phyloP scores from a whole-genome alignment of 306 rosid genomes.

The Datisca glomerata region DNA sequence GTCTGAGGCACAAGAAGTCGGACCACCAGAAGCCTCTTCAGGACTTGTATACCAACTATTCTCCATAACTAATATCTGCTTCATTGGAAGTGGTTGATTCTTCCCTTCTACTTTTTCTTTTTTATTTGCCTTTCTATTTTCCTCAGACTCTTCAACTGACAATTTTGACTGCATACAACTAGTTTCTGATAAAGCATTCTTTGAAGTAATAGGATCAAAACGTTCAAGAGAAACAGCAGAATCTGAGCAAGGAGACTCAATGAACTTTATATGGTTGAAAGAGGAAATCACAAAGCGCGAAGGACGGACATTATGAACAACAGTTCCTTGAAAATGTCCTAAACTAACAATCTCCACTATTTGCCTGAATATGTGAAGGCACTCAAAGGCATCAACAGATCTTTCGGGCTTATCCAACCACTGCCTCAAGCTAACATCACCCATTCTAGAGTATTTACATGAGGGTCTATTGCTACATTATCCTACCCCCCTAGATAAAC shows the following conservation, averaged over 20 bases:
- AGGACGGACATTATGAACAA: slow-evolving; percentile 91
- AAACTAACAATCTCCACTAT: slow-evolving; percentile 64
- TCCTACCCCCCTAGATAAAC: slow-evolving; percentile 54
- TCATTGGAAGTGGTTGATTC: slow-evolving; percentile 84
- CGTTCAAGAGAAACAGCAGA: slow-evolving; percentile 68
- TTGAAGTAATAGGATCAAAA: too few relatives aligned
- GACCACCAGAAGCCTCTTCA: slow-evolving; percentile 53
- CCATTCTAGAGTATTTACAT: slow-evolving; percentile 41
- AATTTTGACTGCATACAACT: slow-evolving; percentile 80
- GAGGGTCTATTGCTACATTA: slow-evolving; percentile 39
- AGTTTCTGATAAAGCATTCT: slow-evolving; percentile 50
- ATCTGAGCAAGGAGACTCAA: slow-evolving; percentile 91
- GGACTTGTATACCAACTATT: slow-evolving; percentile 87
- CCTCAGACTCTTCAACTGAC: slow-evolving; percentile 52
- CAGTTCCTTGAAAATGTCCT: slow-evolving; percentile 86
- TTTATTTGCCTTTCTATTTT: slow-evolving; percentile 40
- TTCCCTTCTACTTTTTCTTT: slow-evolving; percentile 58
- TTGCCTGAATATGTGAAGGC: slow-evolving; percentile 83
- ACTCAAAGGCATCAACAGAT: slow-evolving; percentile 52
- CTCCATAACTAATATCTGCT: slow-evolving; percentile 76
- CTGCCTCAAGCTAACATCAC: slow-evolving; percentile 85
- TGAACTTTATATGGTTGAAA: slow-evolving; percentile 82
- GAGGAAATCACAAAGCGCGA: slow-evolving; percentile 96
- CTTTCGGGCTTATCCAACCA: slow-evolving; percentile 87
- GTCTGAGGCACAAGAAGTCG: slow-evolving; percentile 77